A percentile compares a stretch with the other conserved stretches of the same genome.
Conservation (phyloP, 129 eudicot genomes). For the Lactuca saligna region DNA sequence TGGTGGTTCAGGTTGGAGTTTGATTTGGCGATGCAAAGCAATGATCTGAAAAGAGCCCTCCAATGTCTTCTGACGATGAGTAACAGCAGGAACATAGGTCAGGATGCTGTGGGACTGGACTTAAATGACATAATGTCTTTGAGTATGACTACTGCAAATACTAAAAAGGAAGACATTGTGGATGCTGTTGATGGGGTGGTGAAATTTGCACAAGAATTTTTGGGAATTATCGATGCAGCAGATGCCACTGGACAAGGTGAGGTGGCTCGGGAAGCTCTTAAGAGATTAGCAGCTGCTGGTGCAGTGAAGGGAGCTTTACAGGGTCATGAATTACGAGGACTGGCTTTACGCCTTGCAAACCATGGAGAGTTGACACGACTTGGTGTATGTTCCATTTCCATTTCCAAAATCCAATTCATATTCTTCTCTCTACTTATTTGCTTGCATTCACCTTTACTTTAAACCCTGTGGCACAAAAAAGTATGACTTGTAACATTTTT, state of each 20-base stretch:
- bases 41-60: slow-evolving; percentile 86
- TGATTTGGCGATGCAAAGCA: slow-evolving; percentile 95
- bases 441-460: too few relatives aligned
- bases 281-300: slow-evolving; percentile 96
- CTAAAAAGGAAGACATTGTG: slow-evolving; percentile 80
- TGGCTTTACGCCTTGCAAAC: slow-evolving; percentile 91
- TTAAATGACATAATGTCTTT: slow-evolving; percentile 82
- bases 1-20: slow-evolving; percentile 68
- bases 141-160: slow-evolving; percentile 35
- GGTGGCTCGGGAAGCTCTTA: slow-evolving; percentile 93
- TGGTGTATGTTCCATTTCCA: slow-evolving; percentile 52
- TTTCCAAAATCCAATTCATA: background rate
- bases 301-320: slow-evolving; percentile 92
- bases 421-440: background rate
- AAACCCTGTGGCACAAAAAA: too few relatives aligned
- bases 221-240: slow-evolving; percentile 93
- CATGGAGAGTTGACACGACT: slow-evolving; percentile 97
- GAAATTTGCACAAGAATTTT: slow-evolving; percentile 80
- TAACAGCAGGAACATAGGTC: slow-evolving; percentile 94
- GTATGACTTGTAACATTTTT: too few relatives aligned
- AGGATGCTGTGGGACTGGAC: slow-evolving; percentile 74
- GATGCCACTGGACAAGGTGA: slow-evolving; percentile 98
- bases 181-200: slow-evolving; percentile 97
- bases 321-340: slow-evolving; percentile 82
- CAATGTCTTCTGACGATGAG: slow-evolving; percentile 97